phyloP scores from a whole-genome alignment of 2,329 filamentous ascomycete genomes.

The Ophiostoma sp. region DNA sequence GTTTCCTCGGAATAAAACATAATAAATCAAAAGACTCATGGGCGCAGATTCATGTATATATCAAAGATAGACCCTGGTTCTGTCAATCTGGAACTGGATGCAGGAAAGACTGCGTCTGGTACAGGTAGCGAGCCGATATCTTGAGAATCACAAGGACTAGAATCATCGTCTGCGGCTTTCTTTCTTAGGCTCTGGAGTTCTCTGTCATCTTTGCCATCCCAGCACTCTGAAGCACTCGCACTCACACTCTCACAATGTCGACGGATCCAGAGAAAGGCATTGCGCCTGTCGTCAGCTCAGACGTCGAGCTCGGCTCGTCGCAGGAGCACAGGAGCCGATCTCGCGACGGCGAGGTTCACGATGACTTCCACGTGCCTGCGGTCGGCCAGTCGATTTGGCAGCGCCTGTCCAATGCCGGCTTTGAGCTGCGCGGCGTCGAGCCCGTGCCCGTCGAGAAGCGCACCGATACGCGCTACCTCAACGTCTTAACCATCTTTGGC shows the following conservation, averaged over 20 bases:
- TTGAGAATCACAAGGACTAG: no score
- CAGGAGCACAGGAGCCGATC: no score
- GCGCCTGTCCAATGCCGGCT: conserved; percentile 13
- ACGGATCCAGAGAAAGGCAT: not conserved
- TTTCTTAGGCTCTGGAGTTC: no score
- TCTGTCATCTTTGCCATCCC: no score
- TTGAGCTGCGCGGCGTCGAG: conserved; percentile 43
- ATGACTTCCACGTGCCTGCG: conserved; percentile 19
- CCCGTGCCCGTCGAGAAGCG: conserved; percentile 41
- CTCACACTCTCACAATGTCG: not conserved
- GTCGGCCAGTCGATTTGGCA: conserved; percentile 18
- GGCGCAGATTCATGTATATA: not conserved
- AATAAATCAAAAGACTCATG: not conserved
- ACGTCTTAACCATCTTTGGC: conserved; percentile 45
- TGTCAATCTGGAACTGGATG: no score
- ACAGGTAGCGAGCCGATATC: no score
- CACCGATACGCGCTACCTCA: conserved; percentile 39
- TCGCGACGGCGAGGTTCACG: conserved; percentile 8
- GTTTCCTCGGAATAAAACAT: not conserved
- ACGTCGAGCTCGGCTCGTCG: not conserved
- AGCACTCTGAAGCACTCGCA: no score
- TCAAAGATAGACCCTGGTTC: not conserved
- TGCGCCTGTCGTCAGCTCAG: not conserved
- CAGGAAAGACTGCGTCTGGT: not conserved
- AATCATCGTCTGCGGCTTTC: no score